These are phyloP conservation scores for Amanita exitialis DNA, from an alignment of 768 basidiomycete species.

Conservation along the genomic window DNA sequence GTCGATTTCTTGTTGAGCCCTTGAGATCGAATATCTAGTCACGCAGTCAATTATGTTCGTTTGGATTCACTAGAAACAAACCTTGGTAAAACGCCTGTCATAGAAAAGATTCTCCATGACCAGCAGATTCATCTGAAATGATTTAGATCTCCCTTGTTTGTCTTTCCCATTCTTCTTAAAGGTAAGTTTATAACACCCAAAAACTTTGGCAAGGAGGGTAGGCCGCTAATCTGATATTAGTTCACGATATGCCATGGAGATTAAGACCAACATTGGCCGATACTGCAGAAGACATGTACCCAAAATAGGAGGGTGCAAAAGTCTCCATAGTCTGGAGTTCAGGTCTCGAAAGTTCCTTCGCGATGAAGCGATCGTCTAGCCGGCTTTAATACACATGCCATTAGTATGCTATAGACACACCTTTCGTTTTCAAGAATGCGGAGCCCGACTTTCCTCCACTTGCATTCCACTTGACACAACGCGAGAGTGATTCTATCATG, in stretches of 20 bases:
- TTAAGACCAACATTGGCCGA: conserved; percentile 57
- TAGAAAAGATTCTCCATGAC: conserved; percentile 99
- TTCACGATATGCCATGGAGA: conserved; percentile 1
- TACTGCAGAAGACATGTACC: conserved; percentile 95
- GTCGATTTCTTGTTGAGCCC: conserved; percentile 89
- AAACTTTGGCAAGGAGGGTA: conserved; percentile 91
- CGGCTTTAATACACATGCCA: conserved; percentile 4
- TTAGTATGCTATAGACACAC: conserved; percentile 26
- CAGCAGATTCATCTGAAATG: conserved; percentile 88
- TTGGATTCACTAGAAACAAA: conserved; percentile 14
- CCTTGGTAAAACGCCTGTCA: conserved; percentile 83
- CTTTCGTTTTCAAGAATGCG: conserved; percentile 91
- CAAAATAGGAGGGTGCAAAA: conserved; percentile 96
- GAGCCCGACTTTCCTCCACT: conserved; percentile 96
- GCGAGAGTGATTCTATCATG: conserved; percentile 86
- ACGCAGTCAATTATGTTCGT: not conserved
- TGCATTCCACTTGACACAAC: conserved; percentile 95
- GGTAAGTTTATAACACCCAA: conserved; percentile 92
- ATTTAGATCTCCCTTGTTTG: conserved; percentile 56
- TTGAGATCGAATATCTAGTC: conserved; percentile 91
- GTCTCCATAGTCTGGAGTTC: conserved; percentile 94
- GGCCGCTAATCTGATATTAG: conserved; percentile 52
- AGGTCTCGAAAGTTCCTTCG: conserved; percentile 86
- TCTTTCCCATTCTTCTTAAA: conserved; percentile 78
- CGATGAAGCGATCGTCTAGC: conserved; percentile 95